Base-by-base conservation (phyloP, 768 basidiomycete genomes). In the Auricularia sp. region DNA sequence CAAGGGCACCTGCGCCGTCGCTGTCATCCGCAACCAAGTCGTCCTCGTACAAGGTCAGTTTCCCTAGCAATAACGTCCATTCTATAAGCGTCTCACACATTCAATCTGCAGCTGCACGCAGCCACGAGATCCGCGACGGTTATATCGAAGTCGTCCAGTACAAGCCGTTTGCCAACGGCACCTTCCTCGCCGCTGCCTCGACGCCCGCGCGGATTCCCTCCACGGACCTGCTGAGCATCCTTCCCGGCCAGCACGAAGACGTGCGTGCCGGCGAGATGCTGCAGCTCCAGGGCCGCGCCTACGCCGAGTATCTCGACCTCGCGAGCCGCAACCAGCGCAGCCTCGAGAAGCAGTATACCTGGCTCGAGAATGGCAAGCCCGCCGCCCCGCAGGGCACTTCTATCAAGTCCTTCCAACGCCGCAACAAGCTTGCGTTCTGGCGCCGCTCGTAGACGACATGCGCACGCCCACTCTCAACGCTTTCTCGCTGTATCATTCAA, bases 121-220 rank as follows among this genome's bases (percentile, higher is more conserved):
- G 82, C 2, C 86, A 87, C 73, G 77, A 72, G 51, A 77, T 77
- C 45, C 76, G 77, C 56, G 87, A 89, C 54, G 81, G 76, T 63
- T 85, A 80, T 74, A 71, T 90, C 61, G 87, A 90, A 66, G 89
- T 90, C 16, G 79, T 82, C 70, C 84, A 84, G 2, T 90, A 81
- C 70, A 72, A 78, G 1, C 86, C 85, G 0, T 87, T 90, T 66
- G 86, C 85, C 54, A 82, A 83, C 63, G 80, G 85, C 65, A 75
- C 85, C 63, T 90, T 90, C 76, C 81, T 90, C 65, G 82, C 83
- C 0, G 81, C 83, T 2, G 73, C 79, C 36, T 80, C 83, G 21
- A 85, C 86, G 7, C 77, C 79, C 65, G 86, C 87, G 2, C 86
- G 89, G 73, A 88, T 89, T 67, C 71, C 80, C 7, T 72, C 81